phyloP scores from a whole-genome alignment of 2,329 filamentous ascomycete genomes.

The Penicillium sp. region DNA sequence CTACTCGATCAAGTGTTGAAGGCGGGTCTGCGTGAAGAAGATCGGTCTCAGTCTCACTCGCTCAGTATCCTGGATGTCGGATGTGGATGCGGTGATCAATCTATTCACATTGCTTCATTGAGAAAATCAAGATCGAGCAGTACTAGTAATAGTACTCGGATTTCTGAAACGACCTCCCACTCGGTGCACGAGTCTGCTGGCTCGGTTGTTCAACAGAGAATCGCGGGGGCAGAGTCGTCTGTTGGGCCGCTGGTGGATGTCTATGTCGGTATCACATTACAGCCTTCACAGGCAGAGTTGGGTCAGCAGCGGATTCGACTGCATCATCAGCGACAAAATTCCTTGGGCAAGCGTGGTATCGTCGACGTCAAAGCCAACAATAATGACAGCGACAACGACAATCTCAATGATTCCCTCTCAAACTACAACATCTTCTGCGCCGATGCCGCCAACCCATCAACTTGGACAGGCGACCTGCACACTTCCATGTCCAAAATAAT shows the following conservation, averaged over 20 bases:
- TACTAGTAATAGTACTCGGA: too few relatives aligned
- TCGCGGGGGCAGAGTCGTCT: too few relatives aligned
- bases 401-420: too few relatives aligned
- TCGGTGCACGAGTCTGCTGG: too few relatives aligned
- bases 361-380: neutral
- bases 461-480: conserved; percentile 36
- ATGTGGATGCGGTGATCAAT: conserved; percentile 57
- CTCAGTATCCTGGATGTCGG: conserved; percentile 46
- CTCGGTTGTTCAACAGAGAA: too few relatives aligned
- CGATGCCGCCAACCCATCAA: conserved; percentile 45
- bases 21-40: conserved; percentile 34
- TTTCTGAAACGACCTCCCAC: too few relatives aligned
- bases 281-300: conserved; percentile 41
- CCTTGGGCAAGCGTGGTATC: neutral
- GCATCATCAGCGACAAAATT: neutral
- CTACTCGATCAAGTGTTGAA: conserved; percentile 47
- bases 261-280: conserved; percentile 52
- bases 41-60: neutral
- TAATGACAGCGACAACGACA: too few relatives aligned
- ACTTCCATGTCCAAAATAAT: conserved; percentile 6
- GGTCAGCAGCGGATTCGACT: conserved; percentile 16
- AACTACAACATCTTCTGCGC: conserved; percentile 39
- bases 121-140: conserved; percentile 8
- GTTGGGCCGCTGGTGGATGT: conserved; percentile 28
- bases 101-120: conserved; percentile 39